Evolutionary conservation across 208 protist genomes (phyloP), one percentile per base, ranked within the genome.

Genomic region (Acanthamoeba lenticulata): DNA sequence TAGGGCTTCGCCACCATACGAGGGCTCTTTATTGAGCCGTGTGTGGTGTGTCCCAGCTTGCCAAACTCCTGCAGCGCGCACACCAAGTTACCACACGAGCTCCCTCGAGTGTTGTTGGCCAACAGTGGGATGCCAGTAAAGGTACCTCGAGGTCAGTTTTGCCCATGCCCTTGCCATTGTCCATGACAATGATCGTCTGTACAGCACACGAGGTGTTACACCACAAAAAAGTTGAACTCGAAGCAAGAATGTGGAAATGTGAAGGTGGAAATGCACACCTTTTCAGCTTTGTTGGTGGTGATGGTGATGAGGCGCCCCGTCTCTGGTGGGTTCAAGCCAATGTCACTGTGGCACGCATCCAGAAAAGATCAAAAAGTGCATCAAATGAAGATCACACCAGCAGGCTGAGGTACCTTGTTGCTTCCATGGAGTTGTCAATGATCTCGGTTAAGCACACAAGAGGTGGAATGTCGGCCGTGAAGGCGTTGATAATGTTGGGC

Each of bases 401-500:
- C n/a, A 36, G 32, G 38, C 0, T 1, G 1, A 40, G 5, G 21
- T 1, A 85, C 74, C 74, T 55, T 55, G 74, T 85, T 2, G 74
- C 74, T 38, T 85, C 74, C 1, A 85, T 85, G 38, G 74, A 2
- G n/a, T 85, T 85, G 27, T 85, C 74, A 29, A 85, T 85, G 24
- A 85, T 85, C 21, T 85, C 74, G 0, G 74, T 85, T 21, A 85
- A 29, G 19, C 74, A 85, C 7, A 85, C 74, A 13, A 85, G 45
- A 17, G 74, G 74, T 19, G 27, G 74, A 24, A 85, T 85, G 74
- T 85, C 74, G 11, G 55, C 74, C 1, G 55, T 85, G 74, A 85
- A 85, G 6, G 74, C 49, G 42, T 40, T 85, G 74, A 85, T 85
- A 42, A 85, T 85, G 45, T 85, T 85, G 74, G 74, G 38, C 45